Evolutionary conservation across 1,139 yeast species (phyloP).

Genomic region (Hyphopichia fennica): DNA sequence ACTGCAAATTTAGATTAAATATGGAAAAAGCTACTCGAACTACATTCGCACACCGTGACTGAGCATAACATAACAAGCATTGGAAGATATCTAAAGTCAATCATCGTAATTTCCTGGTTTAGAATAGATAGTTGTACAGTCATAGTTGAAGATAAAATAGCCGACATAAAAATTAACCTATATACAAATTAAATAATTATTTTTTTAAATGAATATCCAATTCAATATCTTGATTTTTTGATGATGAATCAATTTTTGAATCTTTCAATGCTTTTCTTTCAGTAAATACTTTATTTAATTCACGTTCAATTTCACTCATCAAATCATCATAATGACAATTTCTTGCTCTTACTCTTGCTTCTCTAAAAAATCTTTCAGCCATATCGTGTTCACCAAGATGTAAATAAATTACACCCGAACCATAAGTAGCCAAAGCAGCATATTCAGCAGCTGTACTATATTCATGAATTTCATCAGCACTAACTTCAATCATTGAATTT

Average conservation of each 20-base stretch:
- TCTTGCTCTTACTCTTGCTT: conserved; percentile 70
- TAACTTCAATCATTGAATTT: not conserved
- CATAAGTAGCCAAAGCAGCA: conserved; percentile 79
- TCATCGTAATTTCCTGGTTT: too few species aligned
- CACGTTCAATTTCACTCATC: conserved; percentile 64
- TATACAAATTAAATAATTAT: not conserved
- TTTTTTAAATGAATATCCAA: not conserved
- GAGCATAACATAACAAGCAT: too few species aligned
- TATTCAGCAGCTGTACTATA: conserved; percentile 40
- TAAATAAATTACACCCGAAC: conserved; percentile 75
- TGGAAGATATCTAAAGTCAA: too few species aligned
- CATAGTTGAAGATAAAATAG: not conserved
- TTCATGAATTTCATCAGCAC: not conserved
- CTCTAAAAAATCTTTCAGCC: conserved; percentile 65
- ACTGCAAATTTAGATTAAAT: too few species aligned
- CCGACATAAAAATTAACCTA: not conserved
- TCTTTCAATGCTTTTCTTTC: conserved; percentile 20
- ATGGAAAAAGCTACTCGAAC: too few species aligned
- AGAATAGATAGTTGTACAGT: too few species aligned
- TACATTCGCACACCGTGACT: too few species aligned
- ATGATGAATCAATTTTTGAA: not conserved
- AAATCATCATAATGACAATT: conserved; percentile 67
- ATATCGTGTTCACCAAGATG: conserved; percentile 54
- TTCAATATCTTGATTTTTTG: not conserved
- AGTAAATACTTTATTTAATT: conserved; percentile 50